phyloP scores from a whole-genome alignment of 441 rosid species.

The Theobroma grandiflorum region DNA sequence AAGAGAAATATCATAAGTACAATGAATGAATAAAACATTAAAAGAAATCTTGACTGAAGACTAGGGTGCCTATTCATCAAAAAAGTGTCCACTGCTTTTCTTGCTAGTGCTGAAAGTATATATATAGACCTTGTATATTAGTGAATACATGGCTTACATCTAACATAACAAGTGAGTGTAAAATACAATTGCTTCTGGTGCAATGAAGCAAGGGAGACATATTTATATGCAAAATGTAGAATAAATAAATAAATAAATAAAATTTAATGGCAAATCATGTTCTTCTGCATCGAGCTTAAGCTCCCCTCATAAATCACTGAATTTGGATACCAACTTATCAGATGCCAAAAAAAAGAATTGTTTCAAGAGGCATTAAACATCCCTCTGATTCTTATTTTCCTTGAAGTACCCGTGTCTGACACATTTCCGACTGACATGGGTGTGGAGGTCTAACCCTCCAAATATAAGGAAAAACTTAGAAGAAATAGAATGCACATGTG shows the following conservation, averaged over 20 bases:
- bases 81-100: not conserved
- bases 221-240: not conserved
- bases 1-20: not conserved
- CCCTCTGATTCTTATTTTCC: not conserved
- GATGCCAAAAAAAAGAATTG: not conserved
- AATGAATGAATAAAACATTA: conserved; percentile 17
- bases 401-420: not conserved
- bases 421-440: not conserved
- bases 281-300: not conserved
- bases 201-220: conserved; percentile 9
- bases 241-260: not conserved
- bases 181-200: not conserved
- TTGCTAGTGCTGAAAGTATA: not conserved
- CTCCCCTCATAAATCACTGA: not conserved
- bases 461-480: not conserved
- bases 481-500: not conserved
- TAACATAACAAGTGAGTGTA: not conserved
- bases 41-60: conserved; percentile 18
- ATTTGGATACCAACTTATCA: not conserved
- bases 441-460: not conserved
- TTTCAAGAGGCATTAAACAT: conserved; percentile 4
- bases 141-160: not conserved
- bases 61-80: not conserved
- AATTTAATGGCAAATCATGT: conserved; percentile 3
- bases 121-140: not conserved